Conservation (phyloP, 2,329 filamentous ascomycete species). For the Cercospora canescens region DNA sequence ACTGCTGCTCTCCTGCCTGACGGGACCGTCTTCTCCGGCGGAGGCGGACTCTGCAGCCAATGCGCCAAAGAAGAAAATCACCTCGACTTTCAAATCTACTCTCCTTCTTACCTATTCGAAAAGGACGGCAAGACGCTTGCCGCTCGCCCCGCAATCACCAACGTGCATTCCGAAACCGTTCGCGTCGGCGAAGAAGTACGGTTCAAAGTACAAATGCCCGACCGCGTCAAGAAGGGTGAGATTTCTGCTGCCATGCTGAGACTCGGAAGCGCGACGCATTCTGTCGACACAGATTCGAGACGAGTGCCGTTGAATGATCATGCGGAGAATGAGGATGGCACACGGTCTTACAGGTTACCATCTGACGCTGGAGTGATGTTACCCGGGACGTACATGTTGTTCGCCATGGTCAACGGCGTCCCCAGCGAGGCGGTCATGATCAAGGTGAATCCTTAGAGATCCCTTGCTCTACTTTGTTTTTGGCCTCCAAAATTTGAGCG, state of each 20-base stretch:
- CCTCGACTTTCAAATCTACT: slow-evolving; percentile 56
- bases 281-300: slow-evolving; percentile 60
- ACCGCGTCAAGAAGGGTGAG: slow-evolving; percentile 1
- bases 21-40: slow-evolving; percentile 52
- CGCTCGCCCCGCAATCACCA: not conserved
- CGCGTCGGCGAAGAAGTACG: not conserved
- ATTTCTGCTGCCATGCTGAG: slow-evolving; percentile 43
- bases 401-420: not conserved
- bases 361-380: not conserved
- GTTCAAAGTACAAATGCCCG: slow-evolving; percentile 35
- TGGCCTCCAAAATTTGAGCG: not conserved
- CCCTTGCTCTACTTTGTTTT: not conserved
- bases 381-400: not conserved
- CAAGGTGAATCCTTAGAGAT: not conserved
- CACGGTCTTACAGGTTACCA: not conserved
- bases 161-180: slow-evolving; percentile 1
- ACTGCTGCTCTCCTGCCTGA: slow-evolving; percentile 53
- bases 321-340: not conserved
- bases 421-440: not conserved
- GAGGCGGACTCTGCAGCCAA: slow-evolving; percentile 52
- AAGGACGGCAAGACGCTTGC: not conserved
- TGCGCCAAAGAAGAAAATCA: slow-evolving; percentile 43
- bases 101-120: slow-evolving; percentile 55
- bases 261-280: slow-evolving; percentile 53
- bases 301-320: slow-evolving; percentile 41